Evolutionary conservation across 257 asterid species (phyloP), one percentile per base, ranked within the genome.

Genomic region (Schizonepeta tenuifolia): DNA sequence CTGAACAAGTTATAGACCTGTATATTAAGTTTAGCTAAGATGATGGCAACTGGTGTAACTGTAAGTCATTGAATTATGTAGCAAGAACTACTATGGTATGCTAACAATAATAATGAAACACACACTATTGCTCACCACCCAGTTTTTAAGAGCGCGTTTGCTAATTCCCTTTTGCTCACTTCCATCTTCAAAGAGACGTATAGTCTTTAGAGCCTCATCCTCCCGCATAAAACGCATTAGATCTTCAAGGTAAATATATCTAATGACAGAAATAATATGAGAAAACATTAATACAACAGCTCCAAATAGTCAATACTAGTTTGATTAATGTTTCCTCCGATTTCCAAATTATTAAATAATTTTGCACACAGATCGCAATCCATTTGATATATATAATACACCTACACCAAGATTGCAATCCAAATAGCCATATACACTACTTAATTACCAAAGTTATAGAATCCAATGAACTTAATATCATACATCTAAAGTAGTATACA

Each of bases 181-280:
- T 73, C 80, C 89, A 26, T 89, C 96, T 79, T 89, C 98, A 55
- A 94, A 85, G 26, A 89, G 93, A 28, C 57, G 80, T 54, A 84
- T 71, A 9, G 95, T 82, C 86, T 88, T 94, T 62, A 78, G 18
- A 72, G 88, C 95, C 79, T 89, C 98, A 67, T 91, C 97, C 71
- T 88, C 93, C 28, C 95, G 80, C 96, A 94, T 85, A 82, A 89
- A 94, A 17, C 89, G 87, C 91, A 84, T 80, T 67, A 94, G 75
- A 83, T 91, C 97, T 79, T 88, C 97, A 51, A 76, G 61, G 68
- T 64, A 65, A 73, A 93, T 90, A 47, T 60, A 77, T 65, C 98
- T 93, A 78, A 71, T 63, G 50, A 71, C 69, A 77, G 28, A 71
- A 57, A 44, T 14, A 41, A 57, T n/a, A 40, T 47, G 49, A 74